phyloP scores from a whole-genome alignment of 352 stramenopile genomes.

The Phytophthora quininea region DNA sequence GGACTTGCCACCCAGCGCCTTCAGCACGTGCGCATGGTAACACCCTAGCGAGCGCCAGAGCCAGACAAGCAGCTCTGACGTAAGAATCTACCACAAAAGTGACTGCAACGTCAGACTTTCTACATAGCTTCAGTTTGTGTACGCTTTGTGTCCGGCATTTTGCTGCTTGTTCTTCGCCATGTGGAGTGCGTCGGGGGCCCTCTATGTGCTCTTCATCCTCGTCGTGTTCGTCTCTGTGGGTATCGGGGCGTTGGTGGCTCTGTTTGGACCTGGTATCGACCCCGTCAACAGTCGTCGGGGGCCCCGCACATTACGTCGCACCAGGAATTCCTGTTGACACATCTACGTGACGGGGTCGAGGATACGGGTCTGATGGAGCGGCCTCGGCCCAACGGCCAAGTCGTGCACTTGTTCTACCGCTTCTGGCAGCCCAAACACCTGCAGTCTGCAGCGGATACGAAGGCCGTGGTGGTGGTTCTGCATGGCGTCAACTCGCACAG shows the following conservation, averaged over 20 bases:
- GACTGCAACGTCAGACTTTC: background rate
- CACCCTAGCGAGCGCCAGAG: background rate
- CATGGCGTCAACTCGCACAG: constrained; percentile 85
- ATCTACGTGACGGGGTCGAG: constrained; percentile 55
- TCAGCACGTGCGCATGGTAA: background rate
- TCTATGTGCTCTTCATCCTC: constrained; percentile 23
- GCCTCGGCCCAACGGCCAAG: constrained; percentile 39
- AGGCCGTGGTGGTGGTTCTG: constrained; percentile 71
- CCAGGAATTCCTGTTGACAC: constrained; percentile 53
- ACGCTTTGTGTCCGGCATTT: background rate
- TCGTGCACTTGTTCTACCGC: constrained; percentile 71
- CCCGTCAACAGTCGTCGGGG: constrained; percentile 42
- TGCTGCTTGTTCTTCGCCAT: constrained; percentile 2
- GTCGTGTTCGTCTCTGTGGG: constrained; percentile 21
- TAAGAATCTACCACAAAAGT: background rate
- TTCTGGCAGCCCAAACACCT: constrained; percentile 67
- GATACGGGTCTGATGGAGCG: constrained; percentile 57
- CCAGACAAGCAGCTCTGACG: background rate
- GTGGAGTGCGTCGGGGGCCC: constrained; percentile 20
- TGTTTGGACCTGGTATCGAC: constrained; percentile 72
- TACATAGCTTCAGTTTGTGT: background rate
- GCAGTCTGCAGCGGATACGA: constrained; percentile 32
- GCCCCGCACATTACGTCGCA: constrained; percentile 52
- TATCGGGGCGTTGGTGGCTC: constrained; percentile 28
- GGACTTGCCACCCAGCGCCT: background rate